Evolutionary conservation across 169 alveolate genomes (phyloP), one percentile per base, ranked within the genome.

Genomic region (Plasmodium vinckei): DNA sequence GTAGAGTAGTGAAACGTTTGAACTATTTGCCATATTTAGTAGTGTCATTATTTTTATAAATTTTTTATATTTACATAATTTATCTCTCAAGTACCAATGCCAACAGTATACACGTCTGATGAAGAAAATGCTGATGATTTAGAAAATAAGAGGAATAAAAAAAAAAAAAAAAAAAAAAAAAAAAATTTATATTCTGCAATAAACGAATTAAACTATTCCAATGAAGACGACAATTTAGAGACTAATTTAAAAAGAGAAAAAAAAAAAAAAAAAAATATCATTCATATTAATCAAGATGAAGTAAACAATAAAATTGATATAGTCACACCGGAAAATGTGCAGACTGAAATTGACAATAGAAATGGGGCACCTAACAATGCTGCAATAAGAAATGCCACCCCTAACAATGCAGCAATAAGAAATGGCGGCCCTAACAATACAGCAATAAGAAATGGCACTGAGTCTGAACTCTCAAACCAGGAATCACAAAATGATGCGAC

Each of bases 141-240:
- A 5, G 25, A 53, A 10, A 67, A 70, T 13, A 17, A 70, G 39
- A 70, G 33, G 15, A 70, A 25, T 23, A 70, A 70, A 53, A 70
- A 70, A 70, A 70, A 70, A n/a, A 70, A 70, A 70, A 70, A 70
- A 70, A 69, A 69, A 47, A 70, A 70, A 53, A 70, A 70, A 51
- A 70, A 51, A 53, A 17, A 70, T 23, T 9, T 25, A 12, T 70
- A 70, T 33, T 23, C 82, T 12, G 25, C 27, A 23, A 70, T 70
- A 70, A 25, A 51, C 1, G 68, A 70, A 70, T 49, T 53, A 7
- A 70, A 70, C 15, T 70, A 53, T 27, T 10, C 25, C 9, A 49
- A 70, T 10, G 71, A 25, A 9, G 82, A 70, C 33, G 69, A 15
- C 59, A 51, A 51, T 12, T 15, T 12, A 51, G 59, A 51, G 21